Evolutionary conservation across 148 eudicot species (phyloP), one percentile per base, ranked within the genome.

Genomic region (Nepenthes mirabilis): DNA sequence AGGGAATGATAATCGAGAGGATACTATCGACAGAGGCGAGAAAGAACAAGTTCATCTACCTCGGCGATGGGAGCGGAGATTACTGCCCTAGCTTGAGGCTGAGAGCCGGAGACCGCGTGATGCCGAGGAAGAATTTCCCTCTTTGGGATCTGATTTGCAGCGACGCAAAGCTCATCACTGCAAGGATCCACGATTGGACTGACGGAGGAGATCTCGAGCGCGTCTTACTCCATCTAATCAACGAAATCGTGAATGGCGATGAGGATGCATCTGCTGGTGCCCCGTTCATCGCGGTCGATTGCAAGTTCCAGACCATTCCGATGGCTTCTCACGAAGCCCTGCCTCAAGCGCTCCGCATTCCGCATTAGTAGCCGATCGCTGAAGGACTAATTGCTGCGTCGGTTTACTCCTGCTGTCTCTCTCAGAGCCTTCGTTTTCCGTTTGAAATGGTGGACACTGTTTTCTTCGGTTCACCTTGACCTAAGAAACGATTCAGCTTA

Each of bases 111-210:
- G 91, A 90, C 63, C 61, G 65, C 55, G 61, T 80, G 70, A 79
- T 90, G 85, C 95, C 97, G 13, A 84, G 91, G 75, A 90, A 84
- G 66, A 57, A 84, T 53, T 90, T 76, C 68, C 95, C 95, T 0
- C 61, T 82, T 8, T 86, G 91, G 95, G 89, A 87, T 1, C 67
- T 87, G 50, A 90, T 90, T 50, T 73, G 71, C 34, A 40, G 66
- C 50, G 84, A 84, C 36, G 83, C 74, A 1, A 61, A 34, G 1
- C 68, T 72, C 1, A n/a, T 87, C 14, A 70, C 59, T 37, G 82
- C 91, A 4, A 73, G 70, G 47, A 71, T 87, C 55, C 88, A 84
- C 60, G 91, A 80, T 61, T 87, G 95, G 97, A 80, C 49, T 14
- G 70, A 87, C 3, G 97, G 97, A 7, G 83, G 47, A 2, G 97